phyloP scores from a whole-genome alignment of 345 rosid species.

The Melastoma malabathricum region DNA sequence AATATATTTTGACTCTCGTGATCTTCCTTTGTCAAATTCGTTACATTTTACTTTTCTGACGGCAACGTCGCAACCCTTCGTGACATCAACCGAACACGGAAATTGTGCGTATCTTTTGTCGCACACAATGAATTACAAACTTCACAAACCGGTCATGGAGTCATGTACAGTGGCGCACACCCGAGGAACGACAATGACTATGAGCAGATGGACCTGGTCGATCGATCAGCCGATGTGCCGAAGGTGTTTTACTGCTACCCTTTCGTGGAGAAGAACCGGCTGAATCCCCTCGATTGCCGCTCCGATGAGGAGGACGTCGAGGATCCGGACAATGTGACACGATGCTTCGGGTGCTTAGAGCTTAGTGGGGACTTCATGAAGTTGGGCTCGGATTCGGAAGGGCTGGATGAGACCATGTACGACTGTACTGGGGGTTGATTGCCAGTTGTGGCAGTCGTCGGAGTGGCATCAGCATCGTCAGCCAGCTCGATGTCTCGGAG shows the following conservation, averaged over 20 bases:
- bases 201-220: too few species aligned
- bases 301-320: constrained; percentile 35
- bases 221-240: too few species aligned
- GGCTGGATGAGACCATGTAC: constrained; percentile 29
- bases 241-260: constrained; percentile 21
- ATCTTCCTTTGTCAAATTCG: too few species aligned
- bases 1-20: too few species aligned
- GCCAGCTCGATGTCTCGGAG: constrained; percentile 25
- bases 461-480: constrained; percentile 16
- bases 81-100: too few species aligned
- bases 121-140: too few species aligned
- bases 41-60: too few species aligned
- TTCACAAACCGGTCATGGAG: too few species aligned
- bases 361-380: constrained; percentile 38
- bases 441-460: constrained; percentile 19
- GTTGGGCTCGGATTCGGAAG: constrained; percentile 45
- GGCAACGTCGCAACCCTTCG: too few species aligned
- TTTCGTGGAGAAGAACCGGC: constrained; percentile 94
- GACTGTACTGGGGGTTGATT: constrained; percentile 27
- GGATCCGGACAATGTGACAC: constrained; percentile 52
- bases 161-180: too few species aligned
- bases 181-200: too few species aligned
- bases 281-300: constrained; percentile 64
- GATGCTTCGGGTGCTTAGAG: constrained; percentile 38
- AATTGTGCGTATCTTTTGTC: too few species aligned